Evolutionary conservation across 805 yeast species (phyloP).

Genomic region (Saccharomyces jurei): DNA sequence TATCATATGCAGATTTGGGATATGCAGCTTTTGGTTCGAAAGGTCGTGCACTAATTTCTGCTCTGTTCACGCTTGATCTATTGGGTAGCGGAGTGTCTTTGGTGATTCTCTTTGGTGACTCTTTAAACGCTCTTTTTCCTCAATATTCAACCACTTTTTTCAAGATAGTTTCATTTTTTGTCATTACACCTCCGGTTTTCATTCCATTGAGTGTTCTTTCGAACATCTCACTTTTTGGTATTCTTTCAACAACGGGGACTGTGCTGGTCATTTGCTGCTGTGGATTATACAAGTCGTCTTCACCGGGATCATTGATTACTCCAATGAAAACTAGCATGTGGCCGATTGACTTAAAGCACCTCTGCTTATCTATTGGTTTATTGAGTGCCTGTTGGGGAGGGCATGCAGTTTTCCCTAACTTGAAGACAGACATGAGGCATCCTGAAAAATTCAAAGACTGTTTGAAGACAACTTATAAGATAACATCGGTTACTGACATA

Average conservation of each 20-base stretch:
- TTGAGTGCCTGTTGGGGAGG: constrained; percentile 82
- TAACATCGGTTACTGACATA: constrained; percentile 52
- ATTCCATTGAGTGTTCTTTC: constrained; percentile 69
- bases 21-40: constrained; percentile 74
- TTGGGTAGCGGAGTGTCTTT: constrained; percentile 77
- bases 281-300: constrained; percentile 49
- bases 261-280: constrained; percentile 50
- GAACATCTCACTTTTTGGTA: constrained; percentile 61
- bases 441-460: constrained; percentile 50
- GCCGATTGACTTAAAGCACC: constrained; percentile 47
- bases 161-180: constrained; percentile 59
- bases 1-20: constrained; percentile 85
- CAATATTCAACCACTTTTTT: constrained; percentile 43
- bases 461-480: constrained; percentile 48
- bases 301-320: constrained; percentile 68
- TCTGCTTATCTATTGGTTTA: constrained; percentile 56
- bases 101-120: constrained; percentile 77
- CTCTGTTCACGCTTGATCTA: constrained; percentile 68
- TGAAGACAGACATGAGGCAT: constrained; percentile 63
- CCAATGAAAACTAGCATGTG: constrained; percentile 60
- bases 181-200: constrained; percentile 75
- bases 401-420: constrained; percentile 70
- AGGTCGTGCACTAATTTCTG: constrained; percentile 67
- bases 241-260: constrained; percentile 58
- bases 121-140: constrained; percentile 63